Evolutionary conservation across 2,329 filamentous ascomycete species (phyloP).

Genomic region (Aspergillus ochraceoroseus): DNA sequence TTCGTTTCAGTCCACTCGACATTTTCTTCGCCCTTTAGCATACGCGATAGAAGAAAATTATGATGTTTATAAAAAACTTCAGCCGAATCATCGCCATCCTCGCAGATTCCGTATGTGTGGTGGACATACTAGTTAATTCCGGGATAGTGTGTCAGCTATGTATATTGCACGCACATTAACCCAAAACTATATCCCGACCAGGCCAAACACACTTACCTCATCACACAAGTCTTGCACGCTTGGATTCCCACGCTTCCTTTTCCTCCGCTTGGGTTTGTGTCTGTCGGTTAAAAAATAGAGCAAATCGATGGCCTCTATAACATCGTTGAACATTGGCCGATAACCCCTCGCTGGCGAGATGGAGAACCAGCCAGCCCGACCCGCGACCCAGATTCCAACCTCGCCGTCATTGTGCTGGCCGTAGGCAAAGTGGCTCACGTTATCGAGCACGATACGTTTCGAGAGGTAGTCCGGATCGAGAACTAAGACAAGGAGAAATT

Average conservation of each 20-base stretch:
- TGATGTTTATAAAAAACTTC: conserved; percentile 46
- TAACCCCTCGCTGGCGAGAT: conserved; percentile 53
- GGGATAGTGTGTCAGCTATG: neutral
- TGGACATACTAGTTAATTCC: conserved; percentile 36
- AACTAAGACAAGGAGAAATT: conserved; percentile 23
- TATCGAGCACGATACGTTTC: conserved; percentile 46
- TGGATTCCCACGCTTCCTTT: conserved; percentile 32
- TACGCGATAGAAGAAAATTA: conserved; percentile 45
- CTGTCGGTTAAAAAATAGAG: conserved; percentile 60
- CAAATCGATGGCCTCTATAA: conserved; percentile 55
- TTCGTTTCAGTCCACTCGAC: conserved; percentile 44
- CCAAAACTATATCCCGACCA: neutral
- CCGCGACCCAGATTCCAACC: conserved; percentile 57
- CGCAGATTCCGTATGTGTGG: conserved; percentile 41
- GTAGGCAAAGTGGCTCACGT: conserved; percentile 48
- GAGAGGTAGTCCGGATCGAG: conserved; percentile 38
- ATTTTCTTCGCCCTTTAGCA: conserved; percentile 45
- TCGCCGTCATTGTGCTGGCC: conserved; percentile 53
- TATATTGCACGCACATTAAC: neutral
- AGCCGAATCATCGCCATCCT: conserved; percentile 45
- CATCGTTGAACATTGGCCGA: conserved; percentile 50
- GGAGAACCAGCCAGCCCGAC: conserved; percentile 59
- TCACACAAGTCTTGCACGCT: conserved; percentile 39
- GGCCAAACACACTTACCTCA: conserved; percentile 38
- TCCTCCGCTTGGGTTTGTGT: conserved; percentile 43